A percentile compares a stretch with the other conserved stretches of the same genome.
Evolutionary conservation across 768 basidiomycete genomes (phyloP).

Genomic region (Rhodocollybia butyracea): DNA sequence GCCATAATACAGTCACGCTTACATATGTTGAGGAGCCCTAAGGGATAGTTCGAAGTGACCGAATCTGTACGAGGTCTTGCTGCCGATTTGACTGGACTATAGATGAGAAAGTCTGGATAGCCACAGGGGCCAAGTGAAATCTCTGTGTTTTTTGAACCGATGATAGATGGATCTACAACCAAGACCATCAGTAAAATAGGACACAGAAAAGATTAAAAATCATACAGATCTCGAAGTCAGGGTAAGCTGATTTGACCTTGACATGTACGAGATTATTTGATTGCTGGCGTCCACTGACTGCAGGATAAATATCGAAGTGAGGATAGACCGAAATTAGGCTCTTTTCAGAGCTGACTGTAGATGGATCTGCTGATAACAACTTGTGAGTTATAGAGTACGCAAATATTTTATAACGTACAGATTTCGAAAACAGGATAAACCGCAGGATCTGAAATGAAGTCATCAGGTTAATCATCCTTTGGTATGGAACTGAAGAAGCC

Average conservation of each 20-base stretch:
- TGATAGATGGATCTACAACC: conserved; percentile 1
- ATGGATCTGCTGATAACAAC: neutral
- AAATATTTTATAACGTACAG: neutral
- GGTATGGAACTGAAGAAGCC: conserved; percentile 6
- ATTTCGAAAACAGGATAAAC: conserved; percentile 2
- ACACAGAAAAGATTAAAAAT: neutral
- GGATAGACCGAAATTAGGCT: conserved; percentile 26
- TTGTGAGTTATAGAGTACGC: neutral
- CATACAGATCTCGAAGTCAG: conserved; percentile 18
- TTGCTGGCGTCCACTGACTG: neutral
- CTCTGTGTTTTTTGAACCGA: too few species aligned
- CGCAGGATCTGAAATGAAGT: neutral
- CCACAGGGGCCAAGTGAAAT: neutral
- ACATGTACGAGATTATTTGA: neutral
- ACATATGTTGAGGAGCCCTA: too few species aligned
- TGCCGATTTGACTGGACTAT: too few species aligned
- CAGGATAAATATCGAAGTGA: conserved; percentile 34
- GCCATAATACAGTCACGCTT: too few species aligned
- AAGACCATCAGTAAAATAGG: neutral
- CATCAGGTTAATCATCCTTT: neutral
- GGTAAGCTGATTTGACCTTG: conserved; percentile 16
- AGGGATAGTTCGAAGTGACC: too few species aligned
- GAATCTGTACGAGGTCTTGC: too few species aligned
- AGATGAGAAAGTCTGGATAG: conserved; percentile 7
- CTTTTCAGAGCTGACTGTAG: neutral